Conservation (phyloP, 306 rosid genomes). For the Alnus glutinosa region DNA sequence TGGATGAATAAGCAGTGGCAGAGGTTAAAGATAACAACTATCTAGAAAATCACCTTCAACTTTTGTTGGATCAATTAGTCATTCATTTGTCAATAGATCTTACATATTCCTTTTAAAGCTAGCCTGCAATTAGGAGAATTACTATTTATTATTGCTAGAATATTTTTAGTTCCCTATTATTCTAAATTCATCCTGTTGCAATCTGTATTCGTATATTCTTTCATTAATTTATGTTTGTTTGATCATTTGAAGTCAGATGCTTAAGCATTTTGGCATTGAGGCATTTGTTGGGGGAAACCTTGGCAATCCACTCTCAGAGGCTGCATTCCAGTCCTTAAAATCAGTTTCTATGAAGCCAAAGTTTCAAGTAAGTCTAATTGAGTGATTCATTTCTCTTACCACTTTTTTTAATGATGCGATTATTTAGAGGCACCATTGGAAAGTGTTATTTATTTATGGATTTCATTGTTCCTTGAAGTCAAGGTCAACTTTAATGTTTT, state of each 20-base stretch:
- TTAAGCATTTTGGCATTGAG: conserved; percentile 25
- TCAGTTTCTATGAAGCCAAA: conserved; percentile 18
- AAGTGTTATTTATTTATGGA: neutral
- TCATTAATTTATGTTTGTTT: neutral
- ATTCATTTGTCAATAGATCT: too few relatives aligned
- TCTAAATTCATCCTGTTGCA: neutral
- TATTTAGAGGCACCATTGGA: neutral
- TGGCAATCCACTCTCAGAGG: conserved; percentile 38
- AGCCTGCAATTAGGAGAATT: neutral
- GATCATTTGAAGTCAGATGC: conserved; percentile 33
- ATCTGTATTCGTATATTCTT: neutral
- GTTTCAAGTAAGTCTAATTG: conserved; percentile 24
- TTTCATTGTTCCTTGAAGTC: neutral
- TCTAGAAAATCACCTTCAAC: neutral
- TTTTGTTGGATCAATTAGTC: neutral
- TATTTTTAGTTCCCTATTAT: neutral
- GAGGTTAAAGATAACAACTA: neutral
- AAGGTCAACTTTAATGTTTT: conserved; percentile 1
- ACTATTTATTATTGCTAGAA: neutral
- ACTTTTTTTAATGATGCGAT: neutral
- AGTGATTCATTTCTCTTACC: neutral
- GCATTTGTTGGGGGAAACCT: conserved; percentile 40
- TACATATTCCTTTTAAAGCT: too few relatives aligned
- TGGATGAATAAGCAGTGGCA: neutral
- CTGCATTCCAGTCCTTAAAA: conserved; percentile 31